Evolutionary conservation across 345 rosid species (phyloP).

Genomic region (Camelina laxa): DNA sequence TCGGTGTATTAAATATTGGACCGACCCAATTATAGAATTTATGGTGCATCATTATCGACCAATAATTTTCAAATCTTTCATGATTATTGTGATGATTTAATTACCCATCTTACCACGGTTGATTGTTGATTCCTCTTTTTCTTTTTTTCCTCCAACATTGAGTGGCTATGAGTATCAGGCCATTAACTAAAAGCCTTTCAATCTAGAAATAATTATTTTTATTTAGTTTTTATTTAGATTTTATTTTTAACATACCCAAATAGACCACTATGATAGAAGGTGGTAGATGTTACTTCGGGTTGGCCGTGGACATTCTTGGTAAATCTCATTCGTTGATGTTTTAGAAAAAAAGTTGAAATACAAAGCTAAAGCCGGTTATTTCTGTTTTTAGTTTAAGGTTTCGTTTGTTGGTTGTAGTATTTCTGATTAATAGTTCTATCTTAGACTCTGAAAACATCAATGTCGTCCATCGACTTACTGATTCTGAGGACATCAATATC

Average conservation of each 20-base stretch:
- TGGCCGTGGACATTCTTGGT: no score
- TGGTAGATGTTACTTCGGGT: no score
- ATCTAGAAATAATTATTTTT: background rate
- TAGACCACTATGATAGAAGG: no score
- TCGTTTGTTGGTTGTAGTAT: no score
- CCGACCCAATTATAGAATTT: constrained; percentile 39
- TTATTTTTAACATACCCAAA: background rate
- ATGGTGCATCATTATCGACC: constrained; percentile 35
- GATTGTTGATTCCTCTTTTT: constrained; percentile 19
- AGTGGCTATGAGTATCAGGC: constrained; percentile 14
- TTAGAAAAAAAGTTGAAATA: no score
- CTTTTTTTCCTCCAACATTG: constrained; percentile 10
- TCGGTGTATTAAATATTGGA: constrained; percentile 33
- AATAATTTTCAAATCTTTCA: constrained; percentile 43
- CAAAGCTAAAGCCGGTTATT: no score
- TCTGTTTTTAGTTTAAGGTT: no score
- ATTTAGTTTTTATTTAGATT: background rate
- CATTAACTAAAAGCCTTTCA: background rate
- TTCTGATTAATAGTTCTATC: no score
- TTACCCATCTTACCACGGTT: constrained; percentile 18
- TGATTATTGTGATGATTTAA: constrained; percentile 42
- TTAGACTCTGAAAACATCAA: no score
- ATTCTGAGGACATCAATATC: no score
- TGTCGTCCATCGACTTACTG: no score
- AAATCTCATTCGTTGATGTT: no score